Conservation (phyloP, 768 basidiomycete genomes). For the Gloeopeniophorella convolvens region DNA sequence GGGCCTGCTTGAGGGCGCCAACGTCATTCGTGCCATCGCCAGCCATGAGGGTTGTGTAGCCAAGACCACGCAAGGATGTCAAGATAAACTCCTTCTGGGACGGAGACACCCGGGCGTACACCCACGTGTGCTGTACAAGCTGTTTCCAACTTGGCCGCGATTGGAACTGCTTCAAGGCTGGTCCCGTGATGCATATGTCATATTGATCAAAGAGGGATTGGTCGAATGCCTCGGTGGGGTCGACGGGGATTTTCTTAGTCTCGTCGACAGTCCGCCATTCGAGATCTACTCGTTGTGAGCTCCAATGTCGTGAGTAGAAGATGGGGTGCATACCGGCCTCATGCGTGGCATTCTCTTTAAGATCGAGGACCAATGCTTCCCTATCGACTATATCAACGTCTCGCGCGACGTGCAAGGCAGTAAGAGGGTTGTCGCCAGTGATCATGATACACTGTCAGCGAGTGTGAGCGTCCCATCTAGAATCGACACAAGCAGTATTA, state of each 20-base stretch:
- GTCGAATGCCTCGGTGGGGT: slow-evolving; percentile 77
- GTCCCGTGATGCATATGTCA: slow-evolving; percentile 95
- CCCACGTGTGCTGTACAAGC: slow-evolving; percentile 94
- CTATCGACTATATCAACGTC: slow-evolving; percentile 98
- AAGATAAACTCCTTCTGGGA: slow-evolving; percentile 94
- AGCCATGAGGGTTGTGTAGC: slow-evolving; percentile 94
- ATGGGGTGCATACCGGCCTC: slow-evolving; percentile 48
- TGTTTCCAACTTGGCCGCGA: slow-evolving; percentile 61
- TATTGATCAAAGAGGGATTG: slow-evolving; percentile 70
- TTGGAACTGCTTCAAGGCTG: slow-evolving; percentile 85
- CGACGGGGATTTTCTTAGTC: slow-evolving; percentile 76
- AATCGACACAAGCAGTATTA: slow-evolving; percentile 15
- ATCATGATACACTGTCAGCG: slow-evolving; percentile 89
- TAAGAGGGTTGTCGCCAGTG: slow-evolving; percentile 97
- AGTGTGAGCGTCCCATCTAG: slow-evolving; percentile 8
- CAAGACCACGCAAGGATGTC: slow-evolving; percentile 80
- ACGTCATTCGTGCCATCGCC: slow-evolving; percentile 99
- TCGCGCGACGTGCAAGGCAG: slow-evolving; percentile 90
- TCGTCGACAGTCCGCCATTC: slow-evolving; percentile 95
- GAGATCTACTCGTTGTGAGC: slow-evolving; percentile 44
- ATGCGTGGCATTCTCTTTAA: slow-evolving; percentile 70
- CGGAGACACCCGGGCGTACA: slow-evolving; percentile 97
- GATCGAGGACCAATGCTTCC: slow-evolving; percentile 86
- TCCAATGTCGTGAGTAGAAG: slow-evolving; percentile 5
- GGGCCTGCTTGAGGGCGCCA: slow-evolving; percentile 95